Evolutionary conservation across 2,329 filamentous ascomycete species (phyloP).

Genomic region (Nigrospora sphaerica): DNA sequence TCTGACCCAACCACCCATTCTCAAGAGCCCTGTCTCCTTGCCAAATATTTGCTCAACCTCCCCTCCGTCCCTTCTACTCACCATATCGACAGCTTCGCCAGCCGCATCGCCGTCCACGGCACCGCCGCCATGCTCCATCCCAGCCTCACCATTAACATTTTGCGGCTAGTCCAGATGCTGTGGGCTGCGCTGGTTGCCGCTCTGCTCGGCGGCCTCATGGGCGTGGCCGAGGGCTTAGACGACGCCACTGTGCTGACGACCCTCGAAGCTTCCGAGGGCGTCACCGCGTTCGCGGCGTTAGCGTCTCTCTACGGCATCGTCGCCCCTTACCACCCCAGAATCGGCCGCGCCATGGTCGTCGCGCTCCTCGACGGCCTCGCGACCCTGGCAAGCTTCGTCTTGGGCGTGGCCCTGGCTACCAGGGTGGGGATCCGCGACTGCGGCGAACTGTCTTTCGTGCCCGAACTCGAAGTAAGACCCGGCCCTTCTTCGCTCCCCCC

Average conservation of each 20-base stretch:
- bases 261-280: slow-evolving; percentile 45
- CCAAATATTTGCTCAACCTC: no score
- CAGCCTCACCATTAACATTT: slow-evolving; percentile 24
- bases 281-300: slow-evolving; percentile 58
- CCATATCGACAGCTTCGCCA: no score
- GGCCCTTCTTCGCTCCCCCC: no score
- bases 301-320: slow-evolving; percentile 41
- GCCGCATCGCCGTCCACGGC: no score
- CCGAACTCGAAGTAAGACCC: background rate
- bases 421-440: slow-evolving; percentile 66
- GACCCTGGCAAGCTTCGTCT: slow-evolving; percentile 63
- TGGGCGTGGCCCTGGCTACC: slow-evolving; percentile 62
- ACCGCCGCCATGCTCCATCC: no score
- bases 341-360: slow-evolving; percentile 15
- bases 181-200: slow-evolving; percentile 46
- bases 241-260: slow-evolving; percentile 36
- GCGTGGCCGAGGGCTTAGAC: no score
- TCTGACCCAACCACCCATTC: no score
- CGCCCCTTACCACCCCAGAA: slow-evolving; percentile 13
- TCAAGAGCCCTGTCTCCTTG: no score
- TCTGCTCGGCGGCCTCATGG: slow-evolving; percentile 51
- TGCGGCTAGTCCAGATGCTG: slow-evolving; percentile 44
- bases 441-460: slow-evolving; percentile 41
- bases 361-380: slow-evolving; percentile 31
- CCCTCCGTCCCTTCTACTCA: no score